A percentile compares a stretch with the other conserved stretches of the same genome.
Evolutionary conservation across 345 rosid species (phyloP).

Genomic region (Aquilaria yunnanensis): DNA sequence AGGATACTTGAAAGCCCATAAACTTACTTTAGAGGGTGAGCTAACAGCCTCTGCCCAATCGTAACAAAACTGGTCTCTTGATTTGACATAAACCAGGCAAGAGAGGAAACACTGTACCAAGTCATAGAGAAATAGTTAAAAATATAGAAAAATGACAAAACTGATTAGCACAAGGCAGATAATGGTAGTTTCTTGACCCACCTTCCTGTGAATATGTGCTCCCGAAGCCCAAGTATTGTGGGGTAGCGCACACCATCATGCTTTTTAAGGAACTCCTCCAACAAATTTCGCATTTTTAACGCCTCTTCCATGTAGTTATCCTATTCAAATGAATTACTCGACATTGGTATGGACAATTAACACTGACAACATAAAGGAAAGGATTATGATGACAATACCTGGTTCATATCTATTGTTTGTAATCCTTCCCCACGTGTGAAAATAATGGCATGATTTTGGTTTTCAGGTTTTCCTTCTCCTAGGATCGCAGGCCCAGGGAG

Average conservation of each 20-base stretch:
- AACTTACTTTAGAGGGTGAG: constrained; percentile 90
- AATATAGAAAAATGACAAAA: constrained; percentile 7
- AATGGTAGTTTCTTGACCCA: constrained; percentile 19
- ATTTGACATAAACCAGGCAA: constrained; percentile 99
- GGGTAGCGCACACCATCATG: constrained; percentile 93
- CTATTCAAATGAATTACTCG: constrained; percentile 23
- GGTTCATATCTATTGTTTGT: constrained; percentile 99
- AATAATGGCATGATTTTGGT: constrained; percentile 95
- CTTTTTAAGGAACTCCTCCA: constrained; percentile 89
- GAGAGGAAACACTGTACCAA: constrained; percentile 90
- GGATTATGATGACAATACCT: constrained; percentile 36
- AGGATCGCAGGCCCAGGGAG: constrained; percentile 97
- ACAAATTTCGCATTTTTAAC: constrained; percentile 90
- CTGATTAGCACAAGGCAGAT: background rate
- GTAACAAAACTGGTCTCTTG: constrained; percentile 99
- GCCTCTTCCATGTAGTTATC: constrained; percentile 99
- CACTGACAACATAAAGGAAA: constrained; percentile 3
- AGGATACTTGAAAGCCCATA: background rate
- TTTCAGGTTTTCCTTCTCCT: constrained; percentile 99
- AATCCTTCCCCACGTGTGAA: constrained; percentile 98
- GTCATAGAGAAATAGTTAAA: background rate
- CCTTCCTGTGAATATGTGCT: constrained; percentile 99
- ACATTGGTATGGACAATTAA: too few species aligned
- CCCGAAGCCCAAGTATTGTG: constrained; percentile 95
- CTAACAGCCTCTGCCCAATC: constrained; percentile 92